Evolutionary conservation across 2,329 filamentous ascomycete genomes (phyloP).

Genomic region (Endoconidiophora laricicola): DNA sequence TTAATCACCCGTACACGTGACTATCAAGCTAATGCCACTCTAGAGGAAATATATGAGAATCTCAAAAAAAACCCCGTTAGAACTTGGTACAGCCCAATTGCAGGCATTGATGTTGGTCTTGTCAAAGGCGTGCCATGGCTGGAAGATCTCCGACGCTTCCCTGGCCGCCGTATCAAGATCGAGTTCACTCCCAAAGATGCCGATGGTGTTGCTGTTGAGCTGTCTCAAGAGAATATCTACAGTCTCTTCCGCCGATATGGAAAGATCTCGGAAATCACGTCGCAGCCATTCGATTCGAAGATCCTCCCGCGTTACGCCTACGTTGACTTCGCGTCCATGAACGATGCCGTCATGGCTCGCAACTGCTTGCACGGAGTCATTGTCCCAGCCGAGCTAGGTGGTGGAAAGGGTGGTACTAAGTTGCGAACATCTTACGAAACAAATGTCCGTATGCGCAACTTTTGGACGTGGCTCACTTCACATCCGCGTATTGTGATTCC

Average conservation of each 20-base stretch:
- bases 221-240: constrained; percentile 77
- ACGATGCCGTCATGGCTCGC: constrained; percentile 71
- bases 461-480: constrained; percentile 72
- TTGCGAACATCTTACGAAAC: constrained; percentile 73
- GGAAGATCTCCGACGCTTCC: constrained; percentile 75
- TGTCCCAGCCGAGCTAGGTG: constrained; percentile 50
- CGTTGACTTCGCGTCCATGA: constrained; percentile 56
- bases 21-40: background rate
- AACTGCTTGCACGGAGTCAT: constrained; percentile 83
- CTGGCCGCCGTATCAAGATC: constrained; percentile 57
- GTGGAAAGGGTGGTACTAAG: constrained; percentile 58
- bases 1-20: too few relatives aligned
- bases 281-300: constrained; percentile 76
- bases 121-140: constrained; percentile 84
- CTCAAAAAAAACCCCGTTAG: constrained; percentile 56
- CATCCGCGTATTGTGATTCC: constrained; percentile 86
- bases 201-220: constrained; percentile 39
- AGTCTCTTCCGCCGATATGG: constrained; percentile 78
- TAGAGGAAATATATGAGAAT: constrained; percentile 40
- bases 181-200: constrained; percentile 60
- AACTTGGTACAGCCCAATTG: constrained; percentile 82
- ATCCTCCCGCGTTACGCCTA: constrained; percentile 63
- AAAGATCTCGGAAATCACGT: constrained; percentile 70
- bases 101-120: constrained; percentile 49
- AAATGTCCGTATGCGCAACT: constrained; percentile 57